A percentile compares a stretch with the other conserved stretches of the same genome.
Conservation (phyloP, 257 asterid genomes). For the Solanum chiquidenum region DNA sequence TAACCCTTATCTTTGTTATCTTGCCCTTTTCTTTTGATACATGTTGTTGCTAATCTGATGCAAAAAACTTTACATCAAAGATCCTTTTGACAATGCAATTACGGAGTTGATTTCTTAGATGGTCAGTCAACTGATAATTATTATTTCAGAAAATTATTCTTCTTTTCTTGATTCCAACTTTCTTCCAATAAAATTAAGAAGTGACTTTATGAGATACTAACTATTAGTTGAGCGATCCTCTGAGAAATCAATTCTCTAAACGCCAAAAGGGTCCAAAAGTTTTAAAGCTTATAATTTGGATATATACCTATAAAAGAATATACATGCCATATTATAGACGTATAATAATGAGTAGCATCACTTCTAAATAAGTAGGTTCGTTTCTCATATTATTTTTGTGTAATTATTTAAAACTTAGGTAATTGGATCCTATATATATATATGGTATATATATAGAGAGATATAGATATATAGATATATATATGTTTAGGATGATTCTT, state of each 20-base stretch:
- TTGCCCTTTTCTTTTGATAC: constrained; percentile 18
- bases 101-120: not conserved
- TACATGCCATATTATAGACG: not conserved
- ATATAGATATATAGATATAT: too few relatives aligned
- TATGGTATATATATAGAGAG: too few relatives aligned
- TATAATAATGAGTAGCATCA: constrained; percentile 3
- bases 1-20: constrained; percentile 21
- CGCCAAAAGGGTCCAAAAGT: not conserved
- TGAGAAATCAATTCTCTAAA: not conserved
- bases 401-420: not conserved
- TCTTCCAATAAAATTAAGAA: not conserved
- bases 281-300: not conserved
- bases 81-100: not conserved
- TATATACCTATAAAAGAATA: not conserved
- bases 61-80: constrained; percentile 15
- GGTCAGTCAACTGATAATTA: not conserved
- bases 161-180: not conserved
- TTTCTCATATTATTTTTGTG: not conserved
- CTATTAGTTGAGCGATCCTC: not conserved
- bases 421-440: not conserved
- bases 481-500: too few relatives aligned
- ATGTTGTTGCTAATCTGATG: constrained; percentile 51
- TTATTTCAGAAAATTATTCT: not conserved
- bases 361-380: not conserved
- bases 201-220: not conserved